Conservation (phyloP, 257 asterid genomes). For the Leonotis leonurus region DNA sequence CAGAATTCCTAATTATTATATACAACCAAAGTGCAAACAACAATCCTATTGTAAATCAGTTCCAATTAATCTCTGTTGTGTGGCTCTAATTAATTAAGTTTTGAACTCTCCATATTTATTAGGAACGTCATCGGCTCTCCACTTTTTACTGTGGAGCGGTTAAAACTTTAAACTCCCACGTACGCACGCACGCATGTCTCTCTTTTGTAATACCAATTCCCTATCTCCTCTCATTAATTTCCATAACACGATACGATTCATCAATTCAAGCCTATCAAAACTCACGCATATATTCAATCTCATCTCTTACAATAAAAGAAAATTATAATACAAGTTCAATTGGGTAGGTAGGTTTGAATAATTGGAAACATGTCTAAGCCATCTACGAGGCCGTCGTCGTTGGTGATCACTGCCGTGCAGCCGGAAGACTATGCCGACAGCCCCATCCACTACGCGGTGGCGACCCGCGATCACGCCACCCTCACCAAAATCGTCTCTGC, state of each 20-base stretch:
- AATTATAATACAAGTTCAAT: too few relatives aligned
- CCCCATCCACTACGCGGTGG: constrained; percentile 77
- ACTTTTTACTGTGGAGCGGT: background rate
- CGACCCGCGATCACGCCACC: constrained; percentile 49
- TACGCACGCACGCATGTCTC: too few relatives aligned
- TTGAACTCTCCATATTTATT: background rate
- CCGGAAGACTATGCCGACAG: constrained; percentile 61
- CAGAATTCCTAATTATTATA: too few relatives aligned
- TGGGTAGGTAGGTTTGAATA: too few relatives aligned
- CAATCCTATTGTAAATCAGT: too few relatives aligned
- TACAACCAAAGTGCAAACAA: too few relatives aligned
- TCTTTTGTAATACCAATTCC: background rate
- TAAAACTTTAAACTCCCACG: too few relatives aligned
- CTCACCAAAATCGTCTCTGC: constrained; percentile 41
- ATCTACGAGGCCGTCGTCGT: constrained; percentile 28
- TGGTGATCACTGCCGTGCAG: constrained; percentile 33
- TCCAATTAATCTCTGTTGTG: too few relatives aligned
- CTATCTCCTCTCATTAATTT: background rate
- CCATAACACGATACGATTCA: background rate
- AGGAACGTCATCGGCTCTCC: background rate
- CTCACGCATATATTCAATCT: too few relatives aligned
- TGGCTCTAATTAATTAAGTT: too few relatives aligned
- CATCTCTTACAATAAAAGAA: too few relatives aligned
- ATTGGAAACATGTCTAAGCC: constrained; percentile 22
- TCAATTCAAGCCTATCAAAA: too few relatives aligned